phyloP scores from a whole-genome alignment of 345 rosid genomes.

The Excoecaria cochinchinensis region DNA sequence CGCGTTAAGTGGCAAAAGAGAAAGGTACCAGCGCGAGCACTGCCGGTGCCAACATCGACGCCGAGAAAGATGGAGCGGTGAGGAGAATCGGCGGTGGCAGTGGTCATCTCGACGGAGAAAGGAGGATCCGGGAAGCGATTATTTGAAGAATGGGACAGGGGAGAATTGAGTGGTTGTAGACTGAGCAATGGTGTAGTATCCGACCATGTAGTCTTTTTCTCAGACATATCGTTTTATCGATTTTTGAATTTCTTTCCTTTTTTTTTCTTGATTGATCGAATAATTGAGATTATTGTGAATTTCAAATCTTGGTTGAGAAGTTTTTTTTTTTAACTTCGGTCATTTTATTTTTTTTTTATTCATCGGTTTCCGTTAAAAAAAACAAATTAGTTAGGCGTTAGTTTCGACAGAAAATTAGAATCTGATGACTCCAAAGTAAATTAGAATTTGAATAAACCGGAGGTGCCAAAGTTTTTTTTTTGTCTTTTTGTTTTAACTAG shows the following conservation, averaged over 20 bases:
- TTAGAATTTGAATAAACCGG: too few species aligned
- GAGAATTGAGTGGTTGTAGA: neutral
- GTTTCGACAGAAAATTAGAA: too few species aligned
- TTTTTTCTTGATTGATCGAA: neutral
- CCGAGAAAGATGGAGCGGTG: slow-evolving; percentile 71
- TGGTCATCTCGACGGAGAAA: slow-evolving; percentile 30
- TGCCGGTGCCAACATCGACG: slow-evolving; percentile 95
- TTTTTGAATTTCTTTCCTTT: neutral
- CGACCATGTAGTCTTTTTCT: slow-evolving; percentile 9
- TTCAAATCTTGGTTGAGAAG: neutral
- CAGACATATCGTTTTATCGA: slow-evolving; percentile 8
- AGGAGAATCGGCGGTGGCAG: slow-evolving; percentile 29
- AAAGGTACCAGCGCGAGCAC: slow-evolving; percentile 84
- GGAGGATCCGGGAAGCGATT: neutral
- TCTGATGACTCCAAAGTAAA: too few species aligned
- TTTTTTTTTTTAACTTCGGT: neutral
- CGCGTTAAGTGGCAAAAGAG: neutral
- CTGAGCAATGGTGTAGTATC: slow-evolving; percentile 6
- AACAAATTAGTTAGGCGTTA: too few species aligned
- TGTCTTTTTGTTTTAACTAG: too few species aligned
- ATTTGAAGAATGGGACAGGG: neutral
- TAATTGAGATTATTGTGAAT: neutral
- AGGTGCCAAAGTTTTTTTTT: too few species aligned
- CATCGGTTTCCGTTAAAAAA: too few species aligned
- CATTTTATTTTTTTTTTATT: too few species aligned